Evolutionary conservation across 2,329 filamentous ascomycete species (phyloP).

Genomic region (Lachnellula occidentalis): DNA sequence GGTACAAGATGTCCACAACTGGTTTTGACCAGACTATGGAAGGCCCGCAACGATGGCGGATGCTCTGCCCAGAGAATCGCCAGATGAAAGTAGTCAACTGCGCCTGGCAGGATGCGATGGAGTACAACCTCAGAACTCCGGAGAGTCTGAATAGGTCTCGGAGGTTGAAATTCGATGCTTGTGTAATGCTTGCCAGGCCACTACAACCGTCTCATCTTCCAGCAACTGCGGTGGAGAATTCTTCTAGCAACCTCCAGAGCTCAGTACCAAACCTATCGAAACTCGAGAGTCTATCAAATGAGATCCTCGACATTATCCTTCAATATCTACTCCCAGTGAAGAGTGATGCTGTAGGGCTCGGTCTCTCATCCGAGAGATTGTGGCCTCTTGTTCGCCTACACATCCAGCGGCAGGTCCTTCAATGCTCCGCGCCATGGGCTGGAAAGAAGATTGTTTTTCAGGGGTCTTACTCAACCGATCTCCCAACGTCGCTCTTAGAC

Average conservation of each 20-base stretch:
- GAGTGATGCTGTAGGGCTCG: neutral
- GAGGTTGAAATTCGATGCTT: neutral
- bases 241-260: neutral
- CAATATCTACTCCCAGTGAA: neutral
- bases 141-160: neutral
- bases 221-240: neutral
- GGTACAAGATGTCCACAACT: no score
- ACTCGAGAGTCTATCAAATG: slow-evolving; percentile 3
- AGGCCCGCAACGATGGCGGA: neutral
- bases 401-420: neutral
- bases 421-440: slow-evolving; percentile 5
- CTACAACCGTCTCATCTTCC: neutral
- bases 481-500: neutral
- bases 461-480: slow-evolving; percentile 3
- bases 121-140: no score
- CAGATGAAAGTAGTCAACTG: neutral
- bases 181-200: neutral
- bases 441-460: slow-evolving; percentile 1
- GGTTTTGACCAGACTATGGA: neutral
- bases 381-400: neutral
- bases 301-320: slow-evolving; percentile 7
- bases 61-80: neutral
- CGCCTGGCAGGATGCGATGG: neutral
- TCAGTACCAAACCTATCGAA: neutral
- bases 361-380: neutral